Conservation (phyloP, 768 basidiomycete genomes). For the Xerocomus brunneocitrinus region DNA sequence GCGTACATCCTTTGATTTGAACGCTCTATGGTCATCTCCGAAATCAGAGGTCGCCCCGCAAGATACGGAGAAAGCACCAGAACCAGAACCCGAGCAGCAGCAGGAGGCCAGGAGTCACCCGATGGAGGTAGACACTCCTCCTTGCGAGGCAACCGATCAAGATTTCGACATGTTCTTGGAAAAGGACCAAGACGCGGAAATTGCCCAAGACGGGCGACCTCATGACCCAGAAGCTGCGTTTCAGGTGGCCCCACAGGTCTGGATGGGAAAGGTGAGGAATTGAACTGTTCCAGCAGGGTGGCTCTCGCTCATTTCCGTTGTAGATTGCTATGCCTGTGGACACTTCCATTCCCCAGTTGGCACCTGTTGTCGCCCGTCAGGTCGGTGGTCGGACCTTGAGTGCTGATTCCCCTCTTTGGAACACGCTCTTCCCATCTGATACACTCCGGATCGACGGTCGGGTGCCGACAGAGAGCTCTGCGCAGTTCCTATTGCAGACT, state of each 20-base stretch:
- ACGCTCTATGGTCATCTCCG: constrained; percentile 65
- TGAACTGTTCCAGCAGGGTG: not conserved
- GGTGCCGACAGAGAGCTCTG: constrained; percentile 70
- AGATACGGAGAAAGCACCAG: constrained; percentile 21
- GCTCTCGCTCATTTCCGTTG: constrained; percentile 15
- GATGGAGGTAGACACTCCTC: constrained; percentile 38
- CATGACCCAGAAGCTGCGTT: constrained; percentile 48
- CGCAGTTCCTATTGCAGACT: constrained; percentile 74
- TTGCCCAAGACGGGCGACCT: constrained; percentile 19
- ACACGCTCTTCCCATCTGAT: constrained; percentile 66
- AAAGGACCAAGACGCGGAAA: constrained; percentile 42
- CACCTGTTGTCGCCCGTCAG: constrained; percentile 66
- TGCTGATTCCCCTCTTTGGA: constrained; percentile 62
- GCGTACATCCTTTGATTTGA: constrained; percentile 64
- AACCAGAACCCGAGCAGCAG: constrained; percentile 24
- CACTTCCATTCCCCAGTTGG: constrained; percentile 62
- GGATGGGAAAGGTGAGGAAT: constrained; percentile 65
- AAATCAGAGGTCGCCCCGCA: constrained; percentile 24
- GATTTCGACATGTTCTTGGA: constrained; percentile 88
- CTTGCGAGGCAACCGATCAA: constrained; percentile 57
- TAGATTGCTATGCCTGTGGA: constrained; percentile 82
- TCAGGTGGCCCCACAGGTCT: constrained; percentile 57
- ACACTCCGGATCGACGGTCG: constrained; percentile 78
- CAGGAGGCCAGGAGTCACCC: constrained; percentile 39
- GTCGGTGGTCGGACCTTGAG: constrained; percentile 68